Evolutionary conservation across 2,329 filamentous ascomycete genomes (phyloP).

Genomic region (Sordariomycetes sp.): DNA sequence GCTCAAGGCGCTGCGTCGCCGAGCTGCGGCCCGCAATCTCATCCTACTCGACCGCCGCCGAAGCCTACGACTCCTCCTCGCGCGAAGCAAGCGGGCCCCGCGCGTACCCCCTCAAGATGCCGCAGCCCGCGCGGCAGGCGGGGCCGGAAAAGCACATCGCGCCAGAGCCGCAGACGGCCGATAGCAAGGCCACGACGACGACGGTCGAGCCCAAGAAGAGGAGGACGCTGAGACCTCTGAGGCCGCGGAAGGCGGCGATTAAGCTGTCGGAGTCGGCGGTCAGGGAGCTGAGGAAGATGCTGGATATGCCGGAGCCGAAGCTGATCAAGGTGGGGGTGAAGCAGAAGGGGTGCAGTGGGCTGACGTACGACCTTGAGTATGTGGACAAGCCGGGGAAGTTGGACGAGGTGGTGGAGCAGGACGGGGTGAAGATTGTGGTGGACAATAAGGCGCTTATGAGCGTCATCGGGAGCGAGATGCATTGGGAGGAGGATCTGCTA

Average conservation of each 20-base stretch:
- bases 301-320: constrained; percentile 80
- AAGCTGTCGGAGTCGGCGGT: constrained; percentile 71
- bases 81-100: not conserved
- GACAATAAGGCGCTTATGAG: constrained; percentile 96
- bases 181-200: not conserved
- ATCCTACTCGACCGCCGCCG: not conserved
- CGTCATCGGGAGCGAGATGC: constrained; percentile 98
- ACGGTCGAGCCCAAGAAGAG: not conserved
- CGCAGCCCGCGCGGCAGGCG: not conserved
- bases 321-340: constrained; percentile 89
- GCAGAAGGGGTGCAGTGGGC: constrained; percentile 85
- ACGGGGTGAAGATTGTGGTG: constrained; percentile 89
- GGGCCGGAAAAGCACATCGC: not conserved
- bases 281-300: constrained; percentile 59
- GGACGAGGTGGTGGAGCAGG: constrained; percentile 88
- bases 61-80: not conserved
- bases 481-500: constrained; percentile 94
- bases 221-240: not conserved
- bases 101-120: constrained; percentile 2
- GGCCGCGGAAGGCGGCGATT: constrained; percentile 79
- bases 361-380: constrained; percentile 89
- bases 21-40: not conserved
- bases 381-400: constrained; percentile 82
- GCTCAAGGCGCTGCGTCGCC: not conserved
- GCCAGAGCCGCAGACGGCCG: not conserved